phyloP scores from a whole-genome alignment of 805 yeast genomes.

The Isabelozyma rhagii region DNA sequence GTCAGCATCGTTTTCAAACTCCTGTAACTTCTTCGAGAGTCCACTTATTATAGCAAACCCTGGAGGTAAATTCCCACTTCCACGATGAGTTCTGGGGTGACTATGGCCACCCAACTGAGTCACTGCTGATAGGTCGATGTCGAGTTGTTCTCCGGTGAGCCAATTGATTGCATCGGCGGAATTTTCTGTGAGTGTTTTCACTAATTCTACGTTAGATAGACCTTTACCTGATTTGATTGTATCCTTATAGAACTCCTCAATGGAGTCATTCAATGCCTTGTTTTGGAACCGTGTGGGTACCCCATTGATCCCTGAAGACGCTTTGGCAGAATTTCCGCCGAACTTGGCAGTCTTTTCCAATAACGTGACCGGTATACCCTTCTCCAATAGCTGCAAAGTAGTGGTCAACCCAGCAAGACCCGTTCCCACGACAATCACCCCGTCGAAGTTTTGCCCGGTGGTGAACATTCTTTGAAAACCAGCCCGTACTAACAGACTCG shows the following conservation, averaged over 20 bases:
- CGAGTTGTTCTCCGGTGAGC: slow-evolving; percentile 21
- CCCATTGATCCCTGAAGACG: slow-evolving; percentile 59
- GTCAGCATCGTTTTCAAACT: slow-evolving; percentile 22
- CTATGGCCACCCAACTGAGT: slow-evolving; percentile 41
- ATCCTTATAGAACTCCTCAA: slow-evolving; percentile 23
- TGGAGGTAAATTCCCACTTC: slow-evolving; percentile 48
- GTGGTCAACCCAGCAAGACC: slow-evolving; percentile 57
- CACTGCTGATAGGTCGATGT: slow-evolving; percentile 29
- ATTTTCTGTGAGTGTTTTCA: slow-evolving; percentile 17
- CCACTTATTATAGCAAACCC: slow-evolving; percentile 56
- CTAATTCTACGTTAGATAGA: slow-evolving; percentile 20
- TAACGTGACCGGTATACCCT: slow-evolving; percentile 40
- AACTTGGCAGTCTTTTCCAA: slow-evolving; percentile 47
- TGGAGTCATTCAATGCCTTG: slow-evolving; percentile 18
- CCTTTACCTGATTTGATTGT: slow-evolving; percentile 33
- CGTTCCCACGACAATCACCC: slow-evolving; percentile 46
- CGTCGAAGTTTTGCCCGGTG: not conserved
- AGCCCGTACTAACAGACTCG: not conserved
- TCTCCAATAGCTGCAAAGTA: slow-evolving; percentile 32
- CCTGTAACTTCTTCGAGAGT: slow-evolving; percentile 35
- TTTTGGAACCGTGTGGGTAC: slow-evolving; percentile 28
- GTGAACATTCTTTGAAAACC: not conserved
- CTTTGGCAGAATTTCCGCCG: slow-evolving; percentile 62
- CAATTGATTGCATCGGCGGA: slow-evolving; percentile 32
- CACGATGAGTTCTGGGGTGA: slow-evolving; percentile 37